Evolutionary conservation across 2,329 filamentous ascomycete species (phyloP).

Genomic region (Hortaea werneckii): DNA sequence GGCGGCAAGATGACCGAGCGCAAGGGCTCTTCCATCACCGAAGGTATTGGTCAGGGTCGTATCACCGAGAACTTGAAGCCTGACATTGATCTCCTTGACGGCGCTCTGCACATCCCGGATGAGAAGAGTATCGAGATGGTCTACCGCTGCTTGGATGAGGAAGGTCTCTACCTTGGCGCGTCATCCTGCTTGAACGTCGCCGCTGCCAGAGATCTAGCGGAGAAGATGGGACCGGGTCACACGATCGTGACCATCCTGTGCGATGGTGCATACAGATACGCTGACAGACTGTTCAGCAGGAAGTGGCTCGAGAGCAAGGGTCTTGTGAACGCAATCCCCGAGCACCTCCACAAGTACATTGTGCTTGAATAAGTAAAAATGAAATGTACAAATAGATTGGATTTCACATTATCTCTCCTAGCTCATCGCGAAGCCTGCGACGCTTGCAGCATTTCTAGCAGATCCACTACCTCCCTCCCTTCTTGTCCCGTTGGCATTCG

Average conservation of each 20-base stretch:
- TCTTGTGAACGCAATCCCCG: slow-evolving; percentile 67
- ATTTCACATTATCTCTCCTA: background rate
- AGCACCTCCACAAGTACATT: slow-evolving; percentile 85
- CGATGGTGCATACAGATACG: slow-evolving; percentile 95
- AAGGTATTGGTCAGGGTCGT: slow-evolving; percentile 93
- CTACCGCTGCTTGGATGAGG: slow-evolving; percentile 89
- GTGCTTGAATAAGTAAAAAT: slow-evolving; percentile 57
- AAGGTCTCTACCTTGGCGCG: slow-evolving; percentile 88
- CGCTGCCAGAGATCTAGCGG: slow-evolving; percentile 84
- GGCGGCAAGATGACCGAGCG: slow-evolving; percentile 79
- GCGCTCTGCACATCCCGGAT: slow-evolving; percentile 72
- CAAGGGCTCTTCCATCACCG: slow-evolving; percentile 79
- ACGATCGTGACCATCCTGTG: slow-evolving; percentile 91
- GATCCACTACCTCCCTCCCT: background rate
- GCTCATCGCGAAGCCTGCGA: background rate
- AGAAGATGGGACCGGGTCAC: slow-evolving; percentile 77
- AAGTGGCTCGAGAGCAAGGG: slow-evolving; percentile 87
- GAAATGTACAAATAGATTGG: background rate
- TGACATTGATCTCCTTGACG: slow-evolving; percentile 76
- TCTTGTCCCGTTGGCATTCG: background rate
- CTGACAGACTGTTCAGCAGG: slow-evolving; percentile 81
- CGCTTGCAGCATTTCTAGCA: background rate
- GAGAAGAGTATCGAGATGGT: slow-evolving; percentile 97
- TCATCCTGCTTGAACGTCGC: slow-evolving; percentile 92
- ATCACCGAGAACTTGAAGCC: slow-evolving; percentile 89